Base-by-base conservation (phyloP, 148 eudicot genomes). In the Vaccinium myrtillus region DNA sequence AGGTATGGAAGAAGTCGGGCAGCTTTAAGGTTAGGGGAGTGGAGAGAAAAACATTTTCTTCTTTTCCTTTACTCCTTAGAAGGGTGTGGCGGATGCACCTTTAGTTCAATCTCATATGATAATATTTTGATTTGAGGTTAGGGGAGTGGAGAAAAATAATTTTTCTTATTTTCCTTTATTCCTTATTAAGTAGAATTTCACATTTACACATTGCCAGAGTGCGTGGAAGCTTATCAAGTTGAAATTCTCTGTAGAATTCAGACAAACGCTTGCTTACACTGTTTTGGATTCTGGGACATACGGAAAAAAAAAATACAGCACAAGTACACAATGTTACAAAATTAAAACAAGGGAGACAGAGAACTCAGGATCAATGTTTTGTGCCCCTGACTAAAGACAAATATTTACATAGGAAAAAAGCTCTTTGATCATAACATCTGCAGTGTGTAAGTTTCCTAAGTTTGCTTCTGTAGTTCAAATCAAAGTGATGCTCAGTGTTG, bases 401-500 rank as follows among this genome's bases (percentile, higher is more conserved):
- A 67, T 30, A 71, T 32, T 70, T 73, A 71, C 78, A 71, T 12
- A 39, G 51, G 3, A n/a, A 30, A 71, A 46, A 71, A 71, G 27
- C 49, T 53, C 19, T 30, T 50, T 2, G 78, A 71, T 53, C 36
- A 6, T 6, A 18, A 25, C 13, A 25, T 69, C 79, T 15, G 73
- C 78, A 79, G 32, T 65, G 54, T 48, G 50, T 67, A 78, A 54
- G n/a, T 78, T 36, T 79, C 75, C 86, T 54, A 39, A 53, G 13
- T 65, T 71, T 23, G 23, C 8, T 70, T 58, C 11, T 70, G 74
- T 53, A 32, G 50, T 79, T 80, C 32, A 77, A 49, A 65, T 19
- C 16, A 78, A 69, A 75, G 13, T 55, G 78, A 84, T 85, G 73
- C 67, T 77, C 80, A 79, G 75, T 82, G 80, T 85, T 76, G 76